phyloP scores from a whole-genome alignment of 2,329 filamentous ascomycete genomes.

The Talaromyces islandicus region DNA sequence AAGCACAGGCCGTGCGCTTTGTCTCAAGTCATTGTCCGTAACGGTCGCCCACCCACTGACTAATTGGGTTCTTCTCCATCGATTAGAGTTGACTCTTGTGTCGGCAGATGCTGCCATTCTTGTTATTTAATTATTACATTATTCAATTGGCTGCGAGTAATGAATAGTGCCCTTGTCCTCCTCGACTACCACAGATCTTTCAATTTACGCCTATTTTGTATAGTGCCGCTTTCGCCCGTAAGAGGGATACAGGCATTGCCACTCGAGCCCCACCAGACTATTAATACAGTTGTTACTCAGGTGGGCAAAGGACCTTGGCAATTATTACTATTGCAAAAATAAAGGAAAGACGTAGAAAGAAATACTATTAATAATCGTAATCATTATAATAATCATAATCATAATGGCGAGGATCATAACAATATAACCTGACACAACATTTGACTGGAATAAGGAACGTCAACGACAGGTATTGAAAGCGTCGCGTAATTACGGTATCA shows the following conservation, averaged over 20 bases:
- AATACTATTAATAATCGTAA: background rate
- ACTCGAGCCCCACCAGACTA: background rate
- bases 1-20: background rate
- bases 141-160: too few relatives aligned
- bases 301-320: background rate
- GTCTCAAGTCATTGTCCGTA: background rate
- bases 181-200: background rate
- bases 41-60: background rate
- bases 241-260: background rate
- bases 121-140: background rate
- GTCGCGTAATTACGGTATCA: background rate
- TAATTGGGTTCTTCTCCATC: background rate
- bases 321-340: background rate
- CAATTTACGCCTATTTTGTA: background rate
- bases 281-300: background rate
- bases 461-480: background rate
- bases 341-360: background rate
- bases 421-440: background rate
- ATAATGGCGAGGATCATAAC: background rate
- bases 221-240: background rate
- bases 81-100: background rate
- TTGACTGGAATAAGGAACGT: background rate
- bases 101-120: background rate
- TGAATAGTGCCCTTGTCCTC: background rate
- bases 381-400: background rate